A percentile compares a stretch with the other conserved stretches of the same genome.
Evolutionary conservation across 257 asterid genomes (phyloP).

Genomic region (Lavandula angustifolia): DNA sequence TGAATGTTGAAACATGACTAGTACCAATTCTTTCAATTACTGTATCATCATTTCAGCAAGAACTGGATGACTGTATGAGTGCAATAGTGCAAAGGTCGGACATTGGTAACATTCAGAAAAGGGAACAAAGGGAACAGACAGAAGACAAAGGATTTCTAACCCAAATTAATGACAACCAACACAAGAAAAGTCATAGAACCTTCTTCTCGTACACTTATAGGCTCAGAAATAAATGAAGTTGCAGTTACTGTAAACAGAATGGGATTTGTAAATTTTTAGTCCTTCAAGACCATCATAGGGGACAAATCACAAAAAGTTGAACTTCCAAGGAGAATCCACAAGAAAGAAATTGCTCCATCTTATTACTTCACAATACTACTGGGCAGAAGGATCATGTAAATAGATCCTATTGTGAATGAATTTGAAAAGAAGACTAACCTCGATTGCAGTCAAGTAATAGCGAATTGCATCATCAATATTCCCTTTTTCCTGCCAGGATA

Average conservation of each 20-base stretch:
- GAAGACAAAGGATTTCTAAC: not conserved
- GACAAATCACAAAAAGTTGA: constrained; percentile 15
- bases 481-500: constrained; percentile 83
- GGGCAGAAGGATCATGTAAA: not conserved
- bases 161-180: not conserved
- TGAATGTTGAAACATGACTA: not conserved
- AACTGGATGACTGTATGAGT: constrained; percentile 1
- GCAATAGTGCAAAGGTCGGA: not conserved
- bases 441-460: constrained; percentile 90
- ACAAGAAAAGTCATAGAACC: not conserved
- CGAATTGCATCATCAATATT: constrained; percentile 92
- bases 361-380: constrained; percentile 9
- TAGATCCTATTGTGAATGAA: not conserved
- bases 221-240: not conserved
- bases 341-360: not conserved
- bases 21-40: no score
- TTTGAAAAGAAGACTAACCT: constrained; percentile 54
- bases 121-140: constrained; percentile 17
- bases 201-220: not conserved
- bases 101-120: constrained; percentile 3
- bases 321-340: constrained; percentile 10
- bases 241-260: not conserved
- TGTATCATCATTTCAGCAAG: constrained; percentile 12
- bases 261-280: not conserved
- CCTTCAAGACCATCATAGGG: not conserved